These are phyloP conservation scores for Candolleomyces efflorescens DNA, from an alignment of 768 basidiomycete genomes.

Conservation along the genomic window DNA sequence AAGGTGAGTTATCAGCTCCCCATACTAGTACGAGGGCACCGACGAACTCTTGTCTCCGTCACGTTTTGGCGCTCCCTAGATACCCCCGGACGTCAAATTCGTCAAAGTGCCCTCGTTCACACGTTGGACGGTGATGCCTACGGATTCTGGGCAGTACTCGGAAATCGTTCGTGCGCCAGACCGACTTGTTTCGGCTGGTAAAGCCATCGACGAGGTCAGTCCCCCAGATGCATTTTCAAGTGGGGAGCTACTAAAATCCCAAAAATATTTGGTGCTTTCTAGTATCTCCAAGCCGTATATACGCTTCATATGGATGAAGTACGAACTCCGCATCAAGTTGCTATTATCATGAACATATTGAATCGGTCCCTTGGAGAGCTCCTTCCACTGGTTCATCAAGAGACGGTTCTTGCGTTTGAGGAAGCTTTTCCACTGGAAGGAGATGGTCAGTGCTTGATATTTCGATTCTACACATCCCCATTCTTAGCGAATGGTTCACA, in stretches of 20 bases:
- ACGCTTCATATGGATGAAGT: slow-evolving; percentile 13
- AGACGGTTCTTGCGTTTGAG: not conserved
- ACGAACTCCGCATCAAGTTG: slow-evolving; percentile 13
- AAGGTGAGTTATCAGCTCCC: too few relatives aligned
- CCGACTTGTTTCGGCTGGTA: slow-evolving; percentile 17
- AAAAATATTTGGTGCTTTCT: not conserved
- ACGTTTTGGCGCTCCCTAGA: too few relatives aligned
- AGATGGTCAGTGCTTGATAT: not conserved
- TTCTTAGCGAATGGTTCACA: not conserved
- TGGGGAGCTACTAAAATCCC: not conserved
- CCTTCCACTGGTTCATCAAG: slow-evolving; percentile 5
- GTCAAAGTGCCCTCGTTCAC: too few relatives aligned
- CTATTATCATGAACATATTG: slow-evolving; percentile 11
- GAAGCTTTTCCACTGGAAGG: not conserved
- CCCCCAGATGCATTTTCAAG: not conserved
- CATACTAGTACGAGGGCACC: too few relatives aligned
- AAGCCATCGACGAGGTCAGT: slow-evolving; percentile 23
- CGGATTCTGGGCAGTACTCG: too few relatives aligned
- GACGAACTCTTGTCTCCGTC: too few relatives aligned
- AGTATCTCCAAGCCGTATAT: slow-evolving; percentile 4
- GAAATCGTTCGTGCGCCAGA: too few relatives aligned
- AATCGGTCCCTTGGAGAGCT: slow-evolving; percentile 6
- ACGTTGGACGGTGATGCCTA: too few relatives aligned
- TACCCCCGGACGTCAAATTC: too few relatives aligned
- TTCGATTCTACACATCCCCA: not conserved